A percentile compares a stretch with the other conserved stretches of the same genome.
phyloP scores from a whole-genome alignment of 805 yeast genomes.

The Yarrowia yakushimensis region DNA sequence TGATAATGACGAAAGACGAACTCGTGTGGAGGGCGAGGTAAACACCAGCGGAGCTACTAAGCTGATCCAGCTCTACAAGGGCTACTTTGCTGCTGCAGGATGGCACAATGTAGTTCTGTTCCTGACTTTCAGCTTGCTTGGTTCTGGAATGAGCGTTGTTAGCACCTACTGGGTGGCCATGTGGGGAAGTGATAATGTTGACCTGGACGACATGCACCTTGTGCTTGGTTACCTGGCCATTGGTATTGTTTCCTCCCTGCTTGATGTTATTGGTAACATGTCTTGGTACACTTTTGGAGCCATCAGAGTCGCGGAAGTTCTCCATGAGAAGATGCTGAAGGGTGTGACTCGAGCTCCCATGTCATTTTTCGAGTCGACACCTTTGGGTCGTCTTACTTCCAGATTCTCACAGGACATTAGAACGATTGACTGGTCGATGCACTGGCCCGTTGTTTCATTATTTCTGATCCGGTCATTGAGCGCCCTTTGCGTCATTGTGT shows the following conservation, averaged over 20 bases:
- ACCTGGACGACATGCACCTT: slow-evolving; percentile 49
- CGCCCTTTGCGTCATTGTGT: slow-evolving; percentile 68
- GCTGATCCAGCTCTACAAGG: slow-evolving; percentile 60
- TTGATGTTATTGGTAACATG: slow-evolving; percentile 53
- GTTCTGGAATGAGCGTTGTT: slow-evolving; percentile 56
- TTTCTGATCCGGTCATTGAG: slow-evolving; percentile 48
- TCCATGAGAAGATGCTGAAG: slow-evolving; percentile 75
- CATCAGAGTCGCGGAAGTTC: slow-evolving; percentile 31
- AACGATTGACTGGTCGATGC: slow-evolving; percentile 72
- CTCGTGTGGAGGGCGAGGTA: slow-evolving; percentile 6
- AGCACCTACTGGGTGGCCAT: slow-evolving; percentile 81
- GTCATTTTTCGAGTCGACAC: slow-evolving; percentile 93
- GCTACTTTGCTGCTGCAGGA: slow-evolving; percentile 79
- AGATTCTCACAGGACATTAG: slow-evolving; percentile 87
- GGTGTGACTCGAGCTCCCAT: slow-evolving; percentile 83
- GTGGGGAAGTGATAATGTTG: slow-evolving; percentile 80
- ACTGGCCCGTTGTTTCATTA: slow-evolving; percentile 40
- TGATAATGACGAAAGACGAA: neutral
- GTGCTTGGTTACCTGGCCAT: slow-evolving; percentile 73
- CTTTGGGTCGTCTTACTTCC: slow-evolving; percentile 86
- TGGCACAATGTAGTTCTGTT: slow-evolving; percentile 31
- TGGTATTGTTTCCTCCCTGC: slow-evolving; percentile 46
- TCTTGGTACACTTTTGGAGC: slow-evolving; percentile 50
- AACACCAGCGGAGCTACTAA: slow-evolving; percentile 5
- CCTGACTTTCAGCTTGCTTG: slow-evolving; percentile 43